Conservation (phyloP, 2,329 filamentous ascomycete species). For the Apiospora kogelbergensis region DNA sequence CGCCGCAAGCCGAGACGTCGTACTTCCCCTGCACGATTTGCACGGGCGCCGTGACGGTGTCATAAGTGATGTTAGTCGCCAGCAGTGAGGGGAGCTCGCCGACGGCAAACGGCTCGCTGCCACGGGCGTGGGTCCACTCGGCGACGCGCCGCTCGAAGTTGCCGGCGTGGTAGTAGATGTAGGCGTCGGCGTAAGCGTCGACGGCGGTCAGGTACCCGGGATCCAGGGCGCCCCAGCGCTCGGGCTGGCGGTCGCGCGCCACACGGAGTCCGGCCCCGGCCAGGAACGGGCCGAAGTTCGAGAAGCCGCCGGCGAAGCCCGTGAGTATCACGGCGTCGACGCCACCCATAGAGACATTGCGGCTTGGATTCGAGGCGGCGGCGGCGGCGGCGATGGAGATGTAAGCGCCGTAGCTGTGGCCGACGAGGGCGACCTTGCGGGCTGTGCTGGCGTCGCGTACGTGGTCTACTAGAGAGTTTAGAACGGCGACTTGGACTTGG, state of each 20-base stretch:
- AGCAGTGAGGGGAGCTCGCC: constrained; percentile 30
- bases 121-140: constrained; percentile 26
- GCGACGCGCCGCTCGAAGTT: constrained; percentile 28
- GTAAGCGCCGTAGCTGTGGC: constrained; percentile 32
- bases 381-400: constrained; percentile 25
- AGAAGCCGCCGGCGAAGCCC: constrained; percentile 29
- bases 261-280: constrained; percentile 29
- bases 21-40: constrained; percentile 28
- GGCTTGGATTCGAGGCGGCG: constrained; percentile 16
- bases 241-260: constrained; percentile 21
- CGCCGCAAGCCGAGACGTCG: constrained; percentile 31
- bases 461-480: constrained; percentile 27
- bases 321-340: constrained; percentile 26
- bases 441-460: constrained; percentile 18
- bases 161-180: constrained; percentile 24
- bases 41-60: constrained; percentile 23
- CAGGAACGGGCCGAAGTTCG: constrained; percentile 27
- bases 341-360: too few species aligned
- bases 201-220: constrained; percentile 25
- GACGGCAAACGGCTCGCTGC: constrained; percentile 29
- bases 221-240: constrained; percentile 27
- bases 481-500: constrained; percentile 30
- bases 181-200: constrained; percentile 28
- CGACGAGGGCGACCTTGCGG: constrained; percentile 28
- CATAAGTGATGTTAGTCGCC: constrained; percentile 21